Conservation (phyloP, 345 rosid species). For the Citrus hindsii region DNA sequence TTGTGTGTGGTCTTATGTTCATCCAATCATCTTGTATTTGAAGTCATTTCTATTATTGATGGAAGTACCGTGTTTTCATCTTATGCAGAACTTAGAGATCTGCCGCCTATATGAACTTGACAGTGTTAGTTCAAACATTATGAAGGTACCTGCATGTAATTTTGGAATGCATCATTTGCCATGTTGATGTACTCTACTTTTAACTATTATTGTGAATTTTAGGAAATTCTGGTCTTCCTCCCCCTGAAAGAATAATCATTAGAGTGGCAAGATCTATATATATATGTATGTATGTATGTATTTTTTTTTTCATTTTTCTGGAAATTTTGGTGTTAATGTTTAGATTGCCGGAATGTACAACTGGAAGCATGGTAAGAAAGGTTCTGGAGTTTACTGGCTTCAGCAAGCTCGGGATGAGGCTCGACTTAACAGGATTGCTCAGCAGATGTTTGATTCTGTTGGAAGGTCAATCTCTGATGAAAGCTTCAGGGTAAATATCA, state of each 20-base stretch:
- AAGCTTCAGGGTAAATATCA: conserved; percentile 65
- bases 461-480: conserved; percentile 92
- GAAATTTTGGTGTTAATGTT: conserved; percentile 2
- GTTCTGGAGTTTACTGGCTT: conserved; percentile 87
- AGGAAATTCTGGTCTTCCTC: not conserved
- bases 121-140: conserved; percentile 57
- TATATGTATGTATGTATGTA: too few species aligned
- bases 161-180: not conserved
- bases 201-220: not conserved
- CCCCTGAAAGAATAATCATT: not conserved
- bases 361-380: conserved; percentile 97
- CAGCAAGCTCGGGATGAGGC: conserved; percentile 81
- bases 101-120: conserved; percentile 83
- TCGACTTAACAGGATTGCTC: conserved; percentile 75
- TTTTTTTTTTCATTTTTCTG: not conserved
- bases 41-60: conserved; percentile 12
- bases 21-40: not conserved
- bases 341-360: conserved; percentile 88
- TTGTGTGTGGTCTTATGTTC: not conserved
- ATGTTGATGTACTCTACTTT: not conserved
- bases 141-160: conserved; percentile 57
- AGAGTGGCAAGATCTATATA: not conserved
- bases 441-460: conserved; percentile 83
- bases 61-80: not conserved
- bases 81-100: conserved; percentile 77